phyloP scores from a whole-genome alignment of 768 basidiomycete species.

The Suillus alpinus region DNA sequence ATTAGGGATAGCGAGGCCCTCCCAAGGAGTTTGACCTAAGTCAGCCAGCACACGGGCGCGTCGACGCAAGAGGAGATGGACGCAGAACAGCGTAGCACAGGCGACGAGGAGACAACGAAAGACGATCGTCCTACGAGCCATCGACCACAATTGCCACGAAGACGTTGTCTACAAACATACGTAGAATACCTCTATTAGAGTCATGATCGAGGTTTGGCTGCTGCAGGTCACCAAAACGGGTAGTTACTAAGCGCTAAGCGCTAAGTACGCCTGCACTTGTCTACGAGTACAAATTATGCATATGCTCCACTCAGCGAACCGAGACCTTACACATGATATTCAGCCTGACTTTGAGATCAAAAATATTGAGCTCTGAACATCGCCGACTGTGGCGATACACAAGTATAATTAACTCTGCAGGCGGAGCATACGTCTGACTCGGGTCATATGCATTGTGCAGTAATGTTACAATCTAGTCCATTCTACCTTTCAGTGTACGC shows the following conservation, averaged over 20 bases:
- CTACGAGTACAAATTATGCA: background rate
- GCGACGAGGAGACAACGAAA: background rate
- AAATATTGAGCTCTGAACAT: background rate
- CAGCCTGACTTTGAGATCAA: background rate
- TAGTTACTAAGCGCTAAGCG: background rate
- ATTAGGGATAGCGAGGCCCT: slow-evolving; percentile 14
- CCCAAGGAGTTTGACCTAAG: slow-evolving; percentile 1
- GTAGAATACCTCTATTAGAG: background rate
- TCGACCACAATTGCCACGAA: background rate
- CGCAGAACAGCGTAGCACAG: background rate
- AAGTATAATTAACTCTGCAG: background rate
- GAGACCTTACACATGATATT: background rate
- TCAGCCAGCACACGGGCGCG: background rate
- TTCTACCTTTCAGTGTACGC: slow-evolving; percentile 84
- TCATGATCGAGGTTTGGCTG: background rate
- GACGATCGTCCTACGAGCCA: background rate
- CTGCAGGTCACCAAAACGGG: background rate
- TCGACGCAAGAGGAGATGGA: background rate
- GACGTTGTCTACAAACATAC: background rate
- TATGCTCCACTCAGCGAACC: background rate
- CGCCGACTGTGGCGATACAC: background rate
- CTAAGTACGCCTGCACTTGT: background rate
- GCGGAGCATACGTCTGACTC: background rate
- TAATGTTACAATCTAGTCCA: slow-evolving; percentile 60
- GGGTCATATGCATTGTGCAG: background rate